Evolutionary conservation across 108 stramenopile genomes (phyloP), one percentile per base, ranked within the genome.

Genomic region (Phaeodactylum tricornutum): DNA sequence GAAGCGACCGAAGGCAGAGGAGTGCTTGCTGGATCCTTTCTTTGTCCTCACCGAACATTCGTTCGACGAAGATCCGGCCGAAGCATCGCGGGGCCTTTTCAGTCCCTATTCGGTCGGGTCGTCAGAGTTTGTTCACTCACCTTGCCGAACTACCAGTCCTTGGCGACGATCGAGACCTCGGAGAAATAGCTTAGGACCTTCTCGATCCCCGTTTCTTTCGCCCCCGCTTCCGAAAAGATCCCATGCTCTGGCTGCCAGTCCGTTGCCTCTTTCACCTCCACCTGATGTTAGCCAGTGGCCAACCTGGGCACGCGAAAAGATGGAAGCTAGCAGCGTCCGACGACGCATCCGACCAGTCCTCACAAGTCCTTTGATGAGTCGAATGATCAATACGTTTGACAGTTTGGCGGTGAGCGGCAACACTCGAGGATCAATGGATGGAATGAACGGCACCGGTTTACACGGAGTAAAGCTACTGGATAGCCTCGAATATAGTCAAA

Each of bases 281-380:
- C 35, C 92, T 43, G 51, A 92, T 81, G 26, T 82, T 69, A 33
- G 61, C 25, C 39, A 93, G 7, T 76, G 75, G 75, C 75, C 75
- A 16, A 47, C 59, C 14, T 76, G 75, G 75, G 75, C 75, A 11
- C 36, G 45, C 30, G 42, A 58, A 38, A 41, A 41, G 39, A n/a
- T n/a, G n/a, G n/a, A n/a, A n/a, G n/a, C n/a, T n/a, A n/a, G n/a
- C n/a, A n/a, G n/a, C n/a, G n/a, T n/a, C n/a, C n/a, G n/a, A n/a
- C n/a, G n/a, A n/a, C n/a, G n/a, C n/a, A n/a, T n/a, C n/a, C n/a
- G n/a, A n/a, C n/a, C n/a, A n/a, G n/a, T n/a, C n/a, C n/a, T n/a
- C n/a, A n/a, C n/a, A n/a, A n/a, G n/a, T n/a, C n/a, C n/a, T n/a
- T n/a, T n/a, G n/a, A n/a, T n/a, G n/a, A n/a, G n/a, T n/a, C n/a